Percentiles rank a stretch among this genome's conserved stretches.
These are phyloP conservation scores for Hymenoscyphus salicellus DNA, from an alignment of 2,329 filamentous ascomycete genomes.

Conservation along the genomic window DNA sequence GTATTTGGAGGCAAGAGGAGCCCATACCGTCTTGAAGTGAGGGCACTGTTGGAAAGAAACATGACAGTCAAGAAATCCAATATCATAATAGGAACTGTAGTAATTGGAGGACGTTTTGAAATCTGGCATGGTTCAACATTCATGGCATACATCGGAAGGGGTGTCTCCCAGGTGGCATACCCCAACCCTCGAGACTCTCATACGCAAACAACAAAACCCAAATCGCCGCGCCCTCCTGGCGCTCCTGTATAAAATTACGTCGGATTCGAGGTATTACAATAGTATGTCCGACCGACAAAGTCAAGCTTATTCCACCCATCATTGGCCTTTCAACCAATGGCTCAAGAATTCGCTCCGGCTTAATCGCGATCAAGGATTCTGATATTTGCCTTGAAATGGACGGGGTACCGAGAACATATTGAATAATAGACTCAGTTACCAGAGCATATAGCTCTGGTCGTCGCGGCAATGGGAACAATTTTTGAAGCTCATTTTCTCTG, in stretches of 20 bases:
- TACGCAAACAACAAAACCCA: background rate
- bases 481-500: background rate
- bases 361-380: constrained; percentile 79
- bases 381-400: constrained; percentile 72
- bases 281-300: constrained; percentile 58
- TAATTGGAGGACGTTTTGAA: background rate
- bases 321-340: constrained; percentile 70
- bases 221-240: background rate
- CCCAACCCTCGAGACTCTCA: background rate
- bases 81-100: background rate
- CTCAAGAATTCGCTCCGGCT: constrained; percentile 96
- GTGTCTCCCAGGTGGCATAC: background rate
- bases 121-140: background rate
- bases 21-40: constrained; percentile 69
- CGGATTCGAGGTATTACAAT: background rate
- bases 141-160: background rate
- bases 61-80: background rate
- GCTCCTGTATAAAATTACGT: background rate
- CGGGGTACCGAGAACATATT: constrained; percentile 79
- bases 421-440: constrained; percentile 60
- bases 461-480: constrained; percentile 30
- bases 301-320: constrained; percentile 93
- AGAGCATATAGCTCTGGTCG: constrained; percentile 36
- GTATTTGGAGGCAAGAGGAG: constrained; percentile 84
- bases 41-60: background rate